phyloP scores from a whole-genome alignment of 768 basidiomycete genomes.

The Trametes villosa region DNA sequence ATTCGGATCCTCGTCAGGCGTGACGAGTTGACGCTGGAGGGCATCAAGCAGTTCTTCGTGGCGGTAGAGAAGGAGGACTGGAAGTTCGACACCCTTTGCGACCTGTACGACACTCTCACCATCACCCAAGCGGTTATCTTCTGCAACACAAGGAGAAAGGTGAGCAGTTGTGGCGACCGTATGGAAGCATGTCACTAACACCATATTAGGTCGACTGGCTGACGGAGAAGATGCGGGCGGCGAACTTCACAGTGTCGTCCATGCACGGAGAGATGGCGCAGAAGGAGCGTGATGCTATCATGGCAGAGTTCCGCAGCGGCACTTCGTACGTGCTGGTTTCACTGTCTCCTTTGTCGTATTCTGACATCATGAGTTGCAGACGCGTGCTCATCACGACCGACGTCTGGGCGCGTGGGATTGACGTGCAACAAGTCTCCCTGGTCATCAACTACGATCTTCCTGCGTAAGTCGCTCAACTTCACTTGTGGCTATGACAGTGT shows the following conservation, averaged over 20 bases:
- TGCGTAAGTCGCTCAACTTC: slow-evolving; percentile 56
- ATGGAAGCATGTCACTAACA: background rate
- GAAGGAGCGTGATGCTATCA: slow-evolving; percentile 93
- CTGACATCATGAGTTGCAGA: slow-evolving; percentile 47
- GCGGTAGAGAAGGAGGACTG: slow-evolving; percentile 99
- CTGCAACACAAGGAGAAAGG: slow-evolving; percentile 98
- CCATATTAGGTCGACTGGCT: slow-evolving; percentile 88
- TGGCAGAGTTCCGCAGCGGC: slow-evolving; percentile 94
- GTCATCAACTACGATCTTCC: slow-evolving; percentile 98
- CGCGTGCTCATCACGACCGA: slow-evolving; percentile 96
- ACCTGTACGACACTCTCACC: slow-evolving; percentile 96
- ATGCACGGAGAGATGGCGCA: slow-evolving; percentile 98
- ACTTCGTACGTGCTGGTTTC: slow-evolving; percentile 66
- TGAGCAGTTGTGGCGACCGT: slow-evolving; percentile 35
- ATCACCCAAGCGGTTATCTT: slow-evolving; percentile 99
- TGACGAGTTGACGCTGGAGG: slow-evolving; percentile 97
- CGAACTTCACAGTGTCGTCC: slow-evolving; percentile 97
- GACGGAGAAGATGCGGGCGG: slow-evolving; percentile 98
- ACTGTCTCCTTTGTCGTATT: slow-evolving; percentile 19
- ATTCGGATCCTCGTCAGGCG: slow-evolving; percentile 98
- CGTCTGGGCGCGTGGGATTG: slow-evolving; percentile 97
- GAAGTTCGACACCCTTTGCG: slow-evolving; percentile 98
- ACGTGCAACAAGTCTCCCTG: slow-evolving; percentile 96
- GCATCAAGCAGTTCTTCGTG: slow-evolving; percentile 96
- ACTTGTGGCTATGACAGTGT: background rate